Evolutionary conservation across 129 eudicot genomes (phyloP).

Genomic region (Flaveria brownii): DNA sequence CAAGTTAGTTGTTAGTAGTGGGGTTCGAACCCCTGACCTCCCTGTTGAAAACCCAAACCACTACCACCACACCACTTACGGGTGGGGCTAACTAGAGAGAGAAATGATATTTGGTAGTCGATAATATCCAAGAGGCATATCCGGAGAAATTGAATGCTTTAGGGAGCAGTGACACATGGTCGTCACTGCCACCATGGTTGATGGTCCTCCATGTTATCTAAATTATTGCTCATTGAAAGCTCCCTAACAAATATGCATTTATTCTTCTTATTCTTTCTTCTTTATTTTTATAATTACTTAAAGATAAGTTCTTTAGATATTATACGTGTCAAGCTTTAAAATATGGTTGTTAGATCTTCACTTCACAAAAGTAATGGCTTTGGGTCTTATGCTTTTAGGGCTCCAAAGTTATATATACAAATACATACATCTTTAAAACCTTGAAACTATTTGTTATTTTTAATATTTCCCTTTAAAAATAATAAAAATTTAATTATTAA

Average conservation of each 20-base stretch:
- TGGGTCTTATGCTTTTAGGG: not conserved
- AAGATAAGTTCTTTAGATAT: not conserved
- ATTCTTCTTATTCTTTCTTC: not conserved
- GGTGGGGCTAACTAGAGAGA: too few species aligned
- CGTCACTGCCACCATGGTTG: slow-evolving; percentile 39
- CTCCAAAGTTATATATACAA: not conserved
- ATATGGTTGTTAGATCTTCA: not conserved
- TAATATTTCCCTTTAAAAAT: not conserved
- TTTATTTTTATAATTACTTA: not conserved
- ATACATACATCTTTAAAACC: not conserved
- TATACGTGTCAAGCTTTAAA: not conserved
- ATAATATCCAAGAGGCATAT: slow-evolving; percentile 34
- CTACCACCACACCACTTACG: too few species aligned
- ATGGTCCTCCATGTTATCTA: slow-evolving; percentile 35
- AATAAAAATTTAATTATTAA: not conserved
- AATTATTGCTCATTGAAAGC: slow-evolving; percentile 37
- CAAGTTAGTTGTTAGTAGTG: too few species aligned
- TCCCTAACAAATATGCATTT: slow-evolving; percentile 13
- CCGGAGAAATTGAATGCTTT: slow-evolving; percentile 44
- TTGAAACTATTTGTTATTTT: not conserved
- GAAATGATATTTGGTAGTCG: not conserved
- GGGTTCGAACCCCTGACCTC: too few species aligned
- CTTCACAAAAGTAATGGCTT: not conserved
- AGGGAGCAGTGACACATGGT: slow-evolving; percentile 44
- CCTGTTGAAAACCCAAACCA: too few species aligned